These are phyloP conservation scores for Dissophora globulifera DNA, from an alignment of 192 early-diverging fungal species.

Conservation along the genomic window DNA sequence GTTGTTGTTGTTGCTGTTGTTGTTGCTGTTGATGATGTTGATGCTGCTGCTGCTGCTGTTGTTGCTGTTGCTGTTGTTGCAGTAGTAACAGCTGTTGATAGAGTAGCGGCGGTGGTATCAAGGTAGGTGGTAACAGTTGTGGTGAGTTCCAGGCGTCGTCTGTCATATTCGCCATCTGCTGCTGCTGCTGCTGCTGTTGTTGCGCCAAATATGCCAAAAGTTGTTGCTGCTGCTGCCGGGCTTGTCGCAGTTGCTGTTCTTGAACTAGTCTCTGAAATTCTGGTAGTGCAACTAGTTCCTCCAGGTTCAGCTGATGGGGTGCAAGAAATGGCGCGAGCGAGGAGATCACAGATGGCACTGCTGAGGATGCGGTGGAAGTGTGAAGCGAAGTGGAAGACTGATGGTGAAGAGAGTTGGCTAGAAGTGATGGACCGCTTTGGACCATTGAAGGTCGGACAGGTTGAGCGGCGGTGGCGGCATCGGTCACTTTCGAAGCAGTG, in stretches of 20 bases:
- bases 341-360: neutral
- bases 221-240: conserved; percentile 2
- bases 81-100: neutral
- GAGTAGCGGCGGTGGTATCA: neutral
- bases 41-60: neutral
- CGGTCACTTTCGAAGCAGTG: too few species aligned
- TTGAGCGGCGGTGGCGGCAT: too few species aligned
- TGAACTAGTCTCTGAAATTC: neutral
- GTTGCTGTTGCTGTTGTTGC: conserved; percentile 5
- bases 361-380: neutral
- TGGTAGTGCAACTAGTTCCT: neutral
- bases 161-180: neutral
- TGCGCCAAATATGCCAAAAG: conserved; percentile 1
- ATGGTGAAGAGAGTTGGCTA: too few species aligned
- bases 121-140: neutral
- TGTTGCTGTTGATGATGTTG: too few species aligned
- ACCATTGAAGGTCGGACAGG: too few species aligned
- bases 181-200: conserved; percentile 15
- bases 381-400: too few species aligned
- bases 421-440: too few species aligned
- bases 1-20: too few species aligned
- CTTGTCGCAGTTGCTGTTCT: conserved; percentile 15
- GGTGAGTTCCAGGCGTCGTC: neutral
- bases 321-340: neutral
- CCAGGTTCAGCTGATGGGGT: neutral